Conservation (phyloP, 768 basidiomycete species). For the Rickenella mellea region DNA sequence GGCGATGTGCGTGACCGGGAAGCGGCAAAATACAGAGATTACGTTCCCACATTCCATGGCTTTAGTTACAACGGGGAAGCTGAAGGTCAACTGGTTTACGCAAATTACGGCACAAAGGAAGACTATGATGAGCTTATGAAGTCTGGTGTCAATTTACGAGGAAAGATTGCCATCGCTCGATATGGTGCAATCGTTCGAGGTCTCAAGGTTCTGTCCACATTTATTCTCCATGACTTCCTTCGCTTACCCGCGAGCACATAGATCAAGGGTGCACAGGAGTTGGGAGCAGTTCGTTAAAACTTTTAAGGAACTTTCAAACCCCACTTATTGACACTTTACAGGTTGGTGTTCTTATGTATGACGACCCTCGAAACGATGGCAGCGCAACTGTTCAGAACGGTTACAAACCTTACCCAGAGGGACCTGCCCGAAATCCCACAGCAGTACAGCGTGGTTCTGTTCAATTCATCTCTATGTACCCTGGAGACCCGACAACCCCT, state of each 20-base stretch:
- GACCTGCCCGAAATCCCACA: slow-evolving; percentile 30
- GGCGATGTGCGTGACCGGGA: slow-evolving; percentile 28
- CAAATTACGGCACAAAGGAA: slow-evolving; percentile 27
- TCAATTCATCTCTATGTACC: slow-evolving; percentile 55
- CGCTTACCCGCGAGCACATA: too few relatives aligned
- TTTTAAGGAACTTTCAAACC: too few relatives aligned
- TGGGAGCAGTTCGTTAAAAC: slow-evolving; percentile 30
- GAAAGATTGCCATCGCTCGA: slow-evolving; percentile 29
- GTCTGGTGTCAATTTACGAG: slow-evolving; percentile 27
- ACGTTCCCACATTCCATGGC: slow-evolving; percentile 33
- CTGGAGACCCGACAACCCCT: slow-evolving; percentile 36
- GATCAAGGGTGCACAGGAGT: slow-evolving; percentile 31
- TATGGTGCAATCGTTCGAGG: slow-evolving; percentile 34
- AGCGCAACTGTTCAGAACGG: slow-evolving; percentile 26
- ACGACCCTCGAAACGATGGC: slow-evolving; percentile 32
- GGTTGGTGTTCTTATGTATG: slow-evolving; percentile 29
- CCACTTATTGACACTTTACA: too few relatives aligned
- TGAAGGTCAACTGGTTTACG: slow-evolving; percentile 23
- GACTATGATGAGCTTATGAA: slow-evolving; percentile 29
- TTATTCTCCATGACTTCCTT: too few relatives aligned
- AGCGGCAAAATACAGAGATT: slow-evolving; percentile 21
- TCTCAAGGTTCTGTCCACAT: slow-evolving; percentile 20
- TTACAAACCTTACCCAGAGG: slow-evolving; percentile 29
- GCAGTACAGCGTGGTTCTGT: slow-evolving; percentile 34
- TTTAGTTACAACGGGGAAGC: slow-evolving; percentile 25